phyloP scores from a whole-genome alignment of 495 filamentous ascomycete genomes.

The Staphylotrichum longicolle region DNA sequence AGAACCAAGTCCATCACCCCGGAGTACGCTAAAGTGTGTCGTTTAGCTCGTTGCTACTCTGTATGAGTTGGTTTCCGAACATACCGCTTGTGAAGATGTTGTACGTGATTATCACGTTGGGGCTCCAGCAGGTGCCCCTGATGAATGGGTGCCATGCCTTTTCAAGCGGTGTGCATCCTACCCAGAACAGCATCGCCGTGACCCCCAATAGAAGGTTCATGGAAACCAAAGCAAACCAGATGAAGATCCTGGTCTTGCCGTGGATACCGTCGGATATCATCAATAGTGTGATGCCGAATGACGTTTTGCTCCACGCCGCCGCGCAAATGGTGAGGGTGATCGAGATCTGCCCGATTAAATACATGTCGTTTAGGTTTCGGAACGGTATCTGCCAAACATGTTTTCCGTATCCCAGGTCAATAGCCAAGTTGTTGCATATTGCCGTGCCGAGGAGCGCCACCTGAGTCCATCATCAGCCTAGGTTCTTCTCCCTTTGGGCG shows the following conservation, averaged over 20 bases:
- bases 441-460: conserved; percentile 24
- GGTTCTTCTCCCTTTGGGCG: neutral
- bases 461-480: conserved; percentile 6
- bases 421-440: conserved; percentile 25
- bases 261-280: conserved; percentile 3
- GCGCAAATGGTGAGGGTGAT: conserved; percentile 2
- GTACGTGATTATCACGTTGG: conserved; percentile 1
- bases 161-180: neutral
- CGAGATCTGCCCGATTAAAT: neutral
- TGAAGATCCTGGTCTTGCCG: neutral
- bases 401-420: conserved; percentile 31
- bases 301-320: conserved; percentile 1
- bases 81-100: conserved; percentile 1
- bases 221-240: conserved; percentile 7
- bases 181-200: conserved; percentile 1
- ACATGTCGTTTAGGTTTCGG: conserved; percentile 22
- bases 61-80: neutral
- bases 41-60: too few species aligned
- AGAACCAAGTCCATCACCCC: conserved; percentile 1
- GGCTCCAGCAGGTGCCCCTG: conserved; percentile 1
- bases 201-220: neutral
- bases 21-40: neutral
- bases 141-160: conserved; percentile 7
- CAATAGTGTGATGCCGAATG: neutral
- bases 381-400: conserved; percentile 31